A percentile compares a stretch with the other conserved stretches of the same genome.
Evolutionary conservation across 768 basidiomycete species (phyloP).

Genomic region (Lactifluus pinguis): DNA sequence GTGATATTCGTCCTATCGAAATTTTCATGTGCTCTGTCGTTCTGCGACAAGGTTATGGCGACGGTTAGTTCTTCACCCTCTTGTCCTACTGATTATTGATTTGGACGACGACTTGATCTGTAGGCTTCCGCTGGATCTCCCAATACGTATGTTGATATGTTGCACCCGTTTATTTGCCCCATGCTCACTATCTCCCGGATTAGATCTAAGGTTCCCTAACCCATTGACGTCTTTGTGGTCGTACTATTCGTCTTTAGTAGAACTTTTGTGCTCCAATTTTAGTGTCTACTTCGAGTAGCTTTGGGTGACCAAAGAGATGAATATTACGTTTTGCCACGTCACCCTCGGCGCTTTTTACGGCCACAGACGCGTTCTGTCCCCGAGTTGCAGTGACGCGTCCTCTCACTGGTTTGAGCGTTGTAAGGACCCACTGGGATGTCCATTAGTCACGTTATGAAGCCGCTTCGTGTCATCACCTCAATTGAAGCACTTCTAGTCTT

Average conservation of each 20-base stretch:
- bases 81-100: not conserved
- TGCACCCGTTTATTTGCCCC: not conserved
- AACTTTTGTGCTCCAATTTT: constrained; percentile 11
- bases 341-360: not conserved
- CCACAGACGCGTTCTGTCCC: not conserved
- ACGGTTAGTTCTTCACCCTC: constrained; percentile 42
- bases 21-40: constrained; percentile 99
- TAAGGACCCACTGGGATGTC: not conserved
- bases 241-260: not conserved
- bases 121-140: constrained; percentile 91
- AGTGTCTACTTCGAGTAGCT: constrained; percentile 1
- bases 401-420: not conserved
- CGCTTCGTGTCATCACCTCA: constrained; percentile 23
- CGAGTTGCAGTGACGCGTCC: not conserved
- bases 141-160: constrained; percentile 63
- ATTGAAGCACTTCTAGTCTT: constrained; percentile 45
- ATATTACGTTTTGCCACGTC: constrained; percentile 18
- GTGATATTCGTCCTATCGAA: constrained; percentile 96
- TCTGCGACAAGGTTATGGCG: constrained; percentile 96
- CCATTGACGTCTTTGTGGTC: not conserved
- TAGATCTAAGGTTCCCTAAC: constrained; percentile 10
- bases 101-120: not conserved
- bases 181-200: not conserved
- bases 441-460: not conserved
- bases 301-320: not conserved